A percentile compares a stretch with the other conserved stretches of the same genome.
phyloP scores from a whole-genome alignment of 2,329 filamentous ascomycete species.

The Hypoxylon sp. region DNA sequence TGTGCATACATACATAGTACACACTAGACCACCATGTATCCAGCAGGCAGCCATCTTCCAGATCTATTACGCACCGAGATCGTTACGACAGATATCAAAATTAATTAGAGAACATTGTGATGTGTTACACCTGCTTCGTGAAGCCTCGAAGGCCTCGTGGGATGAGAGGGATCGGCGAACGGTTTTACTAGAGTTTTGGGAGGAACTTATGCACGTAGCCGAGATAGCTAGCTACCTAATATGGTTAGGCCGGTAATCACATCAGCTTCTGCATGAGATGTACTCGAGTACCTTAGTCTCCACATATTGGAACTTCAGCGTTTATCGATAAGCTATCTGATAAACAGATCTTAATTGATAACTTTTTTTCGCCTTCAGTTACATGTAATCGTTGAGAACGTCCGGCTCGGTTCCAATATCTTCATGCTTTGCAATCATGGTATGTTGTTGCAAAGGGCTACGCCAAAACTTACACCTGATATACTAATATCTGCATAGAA shows the following conservation, averaged over 20 bases:
- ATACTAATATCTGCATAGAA: conserved; percentile 51
- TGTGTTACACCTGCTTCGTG: no score
- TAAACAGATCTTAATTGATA: conserved; percentile 8
- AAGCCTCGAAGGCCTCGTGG: no score
- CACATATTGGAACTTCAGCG: no score
- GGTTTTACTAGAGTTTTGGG: not conserved
- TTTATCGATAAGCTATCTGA: not conserved
- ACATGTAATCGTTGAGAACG: conserved; percentile 1
- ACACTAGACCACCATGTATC: no score
- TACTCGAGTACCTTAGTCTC: no score
- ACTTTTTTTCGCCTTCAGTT: conserved; percentile 21
- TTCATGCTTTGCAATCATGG: conserved; percentile 20
- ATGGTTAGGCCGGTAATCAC: not conserved
- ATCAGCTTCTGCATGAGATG: not conserved
- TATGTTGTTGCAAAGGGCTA: conserved; percentile 1
- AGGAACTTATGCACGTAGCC: no score
- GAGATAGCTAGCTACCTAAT: not conserved
- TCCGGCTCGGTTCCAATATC: conserved; percentile 12
- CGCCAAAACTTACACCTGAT: not conserved
- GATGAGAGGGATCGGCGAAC: not conserved
- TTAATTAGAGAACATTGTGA: no score
- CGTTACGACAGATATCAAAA: no score
- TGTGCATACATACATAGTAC: no score
- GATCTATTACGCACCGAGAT: no score
- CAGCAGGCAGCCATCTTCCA: no score